A percentile compares a stretch with the other conserved stretches of the same genome.
Evolutionary conservation across 106 monocot species (phyloP).

Genomic region (Posidonia australis): DNA sequence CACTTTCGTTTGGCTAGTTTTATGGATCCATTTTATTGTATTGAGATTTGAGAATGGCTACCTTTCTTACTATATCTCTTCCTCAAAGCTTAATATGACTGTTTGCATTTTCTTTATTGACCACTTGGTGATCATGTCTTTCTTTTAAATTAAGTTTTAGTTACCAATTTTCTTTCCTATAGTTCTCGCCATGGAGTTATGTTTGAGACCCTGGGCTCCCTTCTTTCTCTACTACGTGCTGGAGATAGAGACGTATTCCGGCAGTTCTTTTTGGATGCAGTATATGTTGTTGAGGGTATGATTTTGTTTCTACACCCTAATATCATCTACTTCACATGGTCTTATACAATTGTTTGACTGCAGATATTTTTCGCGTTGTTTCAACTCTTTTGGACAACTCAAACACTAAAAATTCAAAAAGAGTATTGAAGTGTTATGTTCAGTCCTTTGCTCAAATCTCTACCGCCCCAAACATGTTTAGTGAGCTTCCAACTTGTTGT

Average conservation of each 20-base stretch:
- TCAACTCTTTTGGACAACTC: slow-evolving; percentile 17
- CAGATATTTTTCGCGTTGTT: slow-evolving; percentile 62
- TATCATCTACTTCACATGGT: neutral
- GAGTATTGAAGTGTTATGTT: slow-evolving; percentile 53
- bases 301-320: neutral
- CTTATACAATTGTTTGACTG: neutral
- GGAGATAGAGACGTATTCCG: slow-evolving; percentile 68
- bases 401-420: slow-evolving; percentile 8
- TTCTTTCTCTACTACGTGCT: slow-evolving; percentile 77
- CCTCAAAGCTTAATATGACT: no score
- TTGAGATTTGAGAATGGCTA: no score
- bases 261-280: slow-evolving; percentile 75
- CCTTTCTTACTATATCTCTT: no score
- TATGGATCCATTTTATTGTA: no score
- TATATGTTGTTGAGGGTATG: slow-evolving; percentile 53
- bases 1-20: no score
- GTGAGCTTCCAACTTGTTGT: slow-evolving; percentile 62
- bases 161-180: slow-evolving; percentile 6
- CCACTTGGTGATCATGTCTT: neutral
- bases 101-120: neutral
- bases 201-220: slow-evolving; percentile 59
- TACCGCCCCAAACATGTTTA: slow-evolving; percentile 26
- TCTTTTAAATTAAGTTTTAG: neutral
- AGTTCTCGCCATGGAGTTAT: slow-evolving; percentile 69
- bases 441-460: slow-evolving; percentile 52